Evolutionary conservation across 495 filamentous ascomycete species (phyloP).

Genomic region (Xylaria castorea): DNA sequence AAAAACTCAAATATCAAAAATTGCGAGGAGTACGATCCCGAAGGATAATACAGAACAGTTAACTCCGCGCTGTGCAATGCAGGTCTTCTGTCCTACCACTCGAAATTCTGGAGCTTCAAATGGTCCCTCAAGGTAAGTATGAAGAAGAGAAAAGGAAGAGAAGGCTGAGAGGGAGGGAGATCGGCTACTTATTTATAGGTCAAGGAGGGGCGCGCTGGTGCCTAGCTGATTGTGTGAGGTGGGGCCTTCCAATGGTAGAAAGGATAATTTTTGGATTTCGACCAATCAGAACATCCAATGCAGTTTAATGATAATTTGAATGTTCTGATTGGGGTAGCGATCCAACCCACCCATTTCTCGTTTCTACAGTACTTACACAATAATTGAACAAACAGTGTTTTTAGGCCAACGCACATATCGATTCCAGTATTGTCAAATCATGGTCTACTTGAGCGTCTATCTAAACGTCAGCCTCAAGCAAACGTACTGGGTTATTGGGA

Average conservation of each 20-base stretch:
- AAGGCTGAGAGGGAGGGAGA: conserved; percentile 25
- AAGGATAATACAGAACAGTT: conserved; percentile 69
- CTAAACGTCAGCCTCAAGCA: too few relatives aligned
- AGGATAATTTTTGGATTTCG: not conserved
- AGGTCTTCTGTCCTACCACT: conserved; percentile 68
- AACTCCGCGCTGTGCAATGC: conserved; percentile 80
- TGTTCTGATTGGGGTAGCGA: not conserved
- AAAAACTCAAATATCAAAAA: conserved; percentile 65
- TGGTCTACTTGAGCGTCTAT: not conserved
- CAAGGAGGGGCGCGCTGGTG: not conserved
- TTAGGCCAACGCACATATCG: too few relatives aligned
- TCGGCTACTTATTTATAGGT: conserved; percentile 37
- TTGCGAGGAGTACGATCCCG: conserved; percentile 73
- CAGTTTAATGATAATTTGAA: not conserved
- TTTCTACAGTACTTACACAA: too few relatives aligned
- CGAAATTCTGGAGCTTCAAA: conserved; percentile 67
- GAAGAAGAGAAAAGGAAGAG: conserved; percentile 58
- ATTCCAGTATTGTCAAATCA: too few relatives aligned
- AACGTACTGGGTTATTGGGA: too few relatives aligned
- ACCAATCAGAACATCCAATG: conserved; percentile 18
- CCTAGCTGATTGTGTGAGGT: conserved; percentile 29
- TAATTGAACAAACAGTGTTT: not conserved
- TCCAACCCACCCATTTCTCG: not conserved
- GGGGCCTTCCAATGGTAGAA: conserved; percentile 23
- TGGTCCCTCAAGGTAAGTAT: conserved; percentile 78